Evolutionary conservation across 1,284 basidiomycete genomes (phyloP).

Genomic region (Irpex sp.): DNA sequence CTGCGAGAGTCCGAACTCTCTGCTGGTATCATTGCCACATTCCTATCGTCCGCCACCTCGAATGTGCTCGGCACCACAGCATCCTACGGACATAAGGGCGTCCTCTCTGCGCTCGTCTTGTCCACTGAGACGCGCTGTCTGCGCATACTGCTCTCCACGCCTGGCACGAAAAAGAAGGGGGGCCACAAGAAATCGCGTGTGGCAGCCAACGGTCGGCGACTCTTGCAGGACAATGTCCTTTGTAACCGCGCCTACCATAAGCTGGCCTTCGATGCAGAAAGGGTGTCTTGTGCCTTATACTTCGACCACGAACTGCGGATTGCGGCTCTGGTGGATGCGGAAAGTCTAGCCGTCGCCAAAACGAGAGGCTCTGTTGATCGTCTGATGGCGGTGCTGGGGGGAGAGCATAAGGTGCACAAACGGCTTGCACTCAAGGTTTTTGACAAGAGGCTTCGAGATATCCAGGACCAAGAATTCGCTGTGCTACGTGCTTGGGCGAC

Average conservation of each 20-base stretch:
- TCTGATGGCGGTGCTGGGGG: conserved; percentile 9
- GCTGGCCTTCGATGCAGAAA: conserved; percentile 41
- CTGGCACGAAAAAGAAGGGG: background rate
- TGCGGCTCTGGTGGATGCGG: conserved; percentile 44
- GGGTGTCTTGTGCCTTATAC: conserved; percentile 34
- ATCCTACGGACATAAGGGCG: conserved; percentile 30
- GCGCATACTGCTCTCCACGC: conserved; percentile 21
- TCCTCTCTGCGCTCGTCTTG: conserved; percentile 34
- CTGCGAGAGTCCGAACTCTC: conserved; percentile 16
- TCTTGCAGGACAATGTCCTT: conserved; percentile 16
- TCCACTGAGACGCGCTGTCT: conserved; percentile 30
- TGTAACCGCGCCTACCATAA: conserved; percentile 17
- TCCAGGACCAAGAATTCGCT: background rate
- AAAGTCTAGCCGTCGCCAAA: conserved; percentile 7
- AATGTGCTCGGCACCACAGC: conserved; percentile 36
- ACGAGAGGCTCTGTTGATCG: conserved; percentile 1
- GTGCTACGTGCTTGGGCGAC: conserved; percentile 15
- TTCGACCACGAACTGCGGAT: conserved; percentile 34
- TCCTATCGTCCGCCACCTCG: conserved; percentile 9
- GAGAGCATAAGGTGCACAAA: conserved; percentile 6
- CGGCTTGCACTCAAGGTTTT: conserved; percentile 7
- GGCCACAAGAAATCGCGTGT: background rate
- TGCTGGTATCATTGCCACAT: background rate
- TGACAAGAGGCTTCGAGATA: conserved; percentile 1
- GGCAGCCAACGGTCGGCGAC: background rate